Conservation (phyloP, 768 basidiomycete genomes). For the Pleurotus citrinopileatus region DNA sequence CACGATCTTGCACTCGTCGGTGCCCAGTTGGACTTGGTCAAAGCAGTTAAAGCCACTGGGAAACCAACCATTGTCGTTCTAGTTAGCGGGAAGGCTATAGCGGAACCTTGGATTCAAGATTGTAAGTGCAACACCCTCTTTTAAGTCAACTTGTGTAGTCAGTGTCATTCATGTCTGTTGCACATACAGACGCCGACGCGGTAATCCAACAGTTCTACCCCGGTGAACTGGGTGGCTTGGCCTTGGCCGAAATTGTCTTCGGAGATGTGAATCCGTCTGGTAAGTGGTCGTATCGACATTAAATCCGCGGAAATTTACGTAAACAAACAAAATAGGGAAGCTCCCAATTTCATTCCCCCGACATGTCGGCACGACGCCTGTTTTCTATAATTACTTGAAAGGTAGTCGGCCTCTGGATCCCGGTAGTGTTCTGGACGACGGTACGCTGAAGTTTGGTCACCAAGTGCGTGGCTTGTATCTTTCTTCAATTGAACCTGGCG, state of each 20-base stretch:
- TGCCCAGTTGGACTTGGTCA: slow-evolving; percentile 59
- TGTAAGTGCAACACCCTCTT: slow-evolving; percentile 29
- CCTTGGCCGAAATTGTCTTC: slow-evolving; percentile 63
- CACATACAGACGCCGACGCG: slow-evolving; percentile 72
- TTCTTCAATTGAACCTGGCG: too few relatives aligned
- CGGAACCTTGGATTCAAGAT: slow-evolving; percentile 70
- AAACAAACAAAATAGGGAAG: slow-evolving; percentile 37
- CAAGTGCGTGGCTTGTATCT: too few relatives aligned
- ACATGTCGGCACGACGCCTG: slow-evolving; percentile 58
- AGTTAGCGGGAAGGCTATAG: slow-evolving; percentile 65
- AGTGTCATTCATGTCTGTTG: neutral
- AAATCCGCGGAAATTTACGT: neutral
- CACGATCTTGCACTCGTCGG: slow-evolving; percentile 62
- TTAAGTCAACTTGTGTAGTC: neutral
- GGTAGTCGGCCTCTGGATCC: slow-evolving; percentile 54
- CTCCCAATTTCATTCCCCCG: slow-evolving; percentile 66
- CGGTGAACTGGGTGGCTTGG: slow-evolving; percentile 64
- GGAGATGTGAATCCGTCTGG: slow-evolving; percentile 70
- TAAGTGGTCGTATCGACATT: slow-evolving; percentile 18
- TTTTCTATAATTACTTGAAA: slow-evolving; percentile 71
- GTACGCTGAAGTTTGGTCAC: slow-evolving; percentile 53
- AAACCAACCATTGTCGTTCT: slow-evolving; percentile 66
- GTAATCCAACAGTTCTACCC: slow-evolving; percentile 74
- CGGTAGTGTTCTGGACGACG: slow-evolving; percentile 47
- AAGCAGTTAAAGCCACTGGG: slow-evolving; percentile 59